Evolutionary conservation across 2,329 filamentous ascomycete genomes (phyloP).

Genomic region (Paecilomyces niveus): DNA sequence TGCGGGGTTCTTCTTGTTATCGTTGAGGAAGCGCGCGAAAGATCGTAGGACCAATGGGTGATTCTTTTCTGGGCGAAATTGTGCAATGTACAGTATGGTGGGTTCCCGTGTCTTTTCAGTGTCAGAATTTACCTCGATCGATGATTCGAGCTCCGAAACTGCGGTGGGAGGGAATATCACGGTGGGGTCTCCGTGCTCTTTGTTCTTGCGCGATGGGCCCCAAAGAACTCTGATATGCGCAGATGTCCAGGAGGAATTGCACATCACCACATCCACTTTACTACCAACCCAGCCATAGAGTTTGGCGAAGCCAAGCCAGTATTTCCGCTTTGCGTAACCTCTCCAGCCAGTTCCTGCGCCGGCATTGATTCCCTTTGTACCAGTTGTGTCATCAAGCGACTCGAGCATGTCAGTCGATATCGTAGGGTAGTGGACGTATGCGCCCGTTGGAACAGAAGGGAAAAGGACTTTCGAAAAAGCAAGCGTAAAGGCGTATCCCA

Average conservation of each 20-base stretch:
- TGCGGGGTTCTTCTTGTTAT: slow-evolving; percentile 42
- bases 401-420: slow-evolving; percentile 97
- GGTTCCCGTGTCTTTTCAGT: slow-evolving; percentile 65
- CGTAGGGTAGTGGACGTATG: slow-evolving; percentile 96
- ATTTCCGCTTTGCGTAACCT: slow-evolving; percentile 66
- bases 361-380: slow-evolving; percentile 69
- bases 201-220: slow-evolving; percentile 46
- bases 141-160: slow-evolving; percentile 71
- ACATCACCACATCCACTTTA: slow-evolving; percentile 89
- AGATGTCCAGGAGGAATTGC: slow-evolving; percentile 93
- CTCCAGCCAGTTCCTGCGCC: slow-evolving; percentile 67
- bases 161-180: slow-evolving; percentile 91
- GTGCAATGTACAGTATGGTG: slow-evolving; percentile 83
- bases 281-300: slow-evolving; percentile 78
- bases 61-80: slow-evolving; percentile 97
- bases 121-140: slow-evolving; percentile 61
- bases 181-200: slow-evolving; percentile 43
- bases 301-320: slow-evolving; percentile 80
- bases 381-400: slow-evolving; percentile 63
- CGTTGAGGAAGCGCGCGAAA: slow-evolving; percentile 68
- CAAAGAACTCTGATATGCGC: slow-evolving; percentile 73
- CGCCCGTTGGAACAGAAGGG: slow-evolving; percentile 69
- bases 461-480: slow-evolving; percentile 80
- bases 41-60: slow-evolving; percentile 79
- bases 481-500: slow-evolving; percentile 92